Conservation (phyloP, 371 early-diverging fungal species). For the Blakeslea trispora region DNA sequence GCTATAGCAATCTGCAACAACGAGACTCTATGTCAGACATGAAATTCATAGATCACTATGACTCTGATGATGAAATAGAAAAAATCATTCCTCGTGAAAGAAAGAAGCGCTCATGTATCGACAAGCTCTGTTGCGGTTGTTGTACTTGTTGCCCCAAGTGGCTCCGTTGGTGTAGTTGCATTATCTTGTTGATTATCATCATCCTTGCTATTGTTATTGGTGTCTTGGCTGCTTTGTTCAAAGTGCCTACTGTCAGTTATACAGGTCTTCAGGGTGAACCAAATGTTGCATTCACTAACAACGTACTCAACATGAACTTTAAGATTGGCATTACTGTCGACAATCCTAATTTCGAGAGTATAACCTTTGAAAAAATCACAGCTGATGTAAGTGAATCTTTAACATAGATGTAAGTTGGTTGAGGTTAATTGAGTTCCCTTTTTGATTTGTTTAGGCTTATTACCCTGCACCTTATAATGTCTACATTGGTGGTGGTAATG, state of each 20-base stretch:
- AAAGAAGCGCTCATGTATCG: constrained; percentile 41
- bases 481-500: constrained; percentile 52
- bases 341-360: constrained; percentile 57
- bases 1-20: constrained; percentile 2
- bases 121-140: constrained; percentile 51
- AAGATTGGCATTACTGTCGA: constrained; percentile 45
- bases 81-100: constrained; percentile 25
- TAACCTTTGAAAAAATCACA: constrained; percentile 53
- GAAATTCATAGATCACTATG: constrained; percentile 24
- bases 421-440: neutral
- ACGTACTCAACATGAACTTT: constrained; percentile 32
- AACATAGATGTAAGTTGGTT: neutral
- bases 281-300: neutral
- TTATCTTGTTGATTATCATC: constrained; percentile 38
- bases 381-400: constrained; percentile 49
- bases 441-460: constrained; percentile 46
- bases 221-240: constrained; percentile 46
- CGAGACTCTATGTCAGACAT: constrained; percentile 22
- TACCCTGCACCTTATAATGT: constrained; percentile 51
- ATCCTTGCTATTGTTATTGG: constrained; percentile 43
- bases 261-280: constrained; percentile 39
- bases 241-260: constrained; percentile 41
- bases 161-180: constrained; percentile 46
- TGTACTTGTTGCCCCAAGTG: constrained; percentile 54
- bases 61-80: constrained; percentile 31